These are phyloP conservation scores for Alternaria sp. DNA, from an alignment of 2,329 filamentous ascomycete genomes.

Conservation along the genomic window DNA sequence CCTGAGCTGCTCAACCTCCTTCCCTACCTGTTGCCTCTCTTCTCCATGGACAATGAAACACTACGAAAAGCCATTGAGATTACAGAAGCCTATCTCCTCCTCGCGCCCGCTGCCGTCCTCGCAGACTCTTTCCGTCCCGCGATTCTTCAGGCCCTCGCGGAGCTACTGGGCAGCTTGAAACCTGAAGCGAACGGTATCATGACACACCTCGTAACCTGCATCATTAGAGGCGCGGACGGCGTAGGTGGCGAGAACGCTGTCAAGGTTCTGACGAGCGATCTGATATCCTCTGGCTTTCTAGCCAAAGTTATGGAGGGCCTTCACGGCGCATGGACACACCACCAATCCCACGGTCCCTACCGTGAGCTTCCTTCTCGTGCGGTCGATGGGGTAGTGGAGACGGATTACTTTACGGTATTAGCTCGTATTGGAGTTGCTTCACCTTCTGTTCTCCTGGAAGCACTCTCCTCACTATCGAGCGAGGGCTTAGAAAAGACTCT, in stretches of 20 bases:
- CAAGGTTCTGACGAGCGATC: constrained; percentile 61
- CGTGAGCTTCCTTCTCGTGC: constrained; percentile 69
- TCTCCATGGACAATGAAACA: constrained; percentile 59
- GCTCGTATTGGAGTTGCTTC: constrained; percentile 79
- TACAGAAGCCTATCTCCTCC: constrained; percentile 59
- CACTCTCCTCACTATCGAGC: constrained; percentile 52
- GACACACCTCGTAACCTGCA: constrained; percentile 57
- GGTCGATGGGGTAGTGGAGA: constrained; percentile 78
- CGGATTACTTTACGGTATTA: constrained; percentile 85
- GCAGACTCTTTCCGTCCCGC: constrained; percentile 52
- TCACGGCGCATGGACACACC: constrained; percentile 59
- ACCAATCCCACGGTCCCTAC: constrained; percentile 82
- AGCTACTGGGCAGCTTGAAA: constrained; percentile 58
- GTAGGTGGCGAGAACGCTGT: constrained; percentile 60
- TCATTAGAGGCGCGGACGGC: constrained; percentile 62
- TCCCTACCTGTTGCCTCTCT: constrained; percentile 58
- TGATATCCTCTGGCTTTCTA: constrained; percentile 67
- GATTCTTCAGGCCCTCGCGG: constrained; percentile 52
- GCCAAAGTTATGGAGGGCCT: constrained; percentile 61
- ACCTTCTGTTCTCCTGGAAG: constrained; percentile 71
- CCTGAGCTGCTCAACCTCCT: constrained; percentile 55
- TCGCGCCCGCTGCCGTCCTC: constrained; percentile 58
- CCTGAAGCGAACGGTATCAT: constrained; percentile 59
- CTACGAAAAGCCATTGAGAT: constrained; percentile 60
- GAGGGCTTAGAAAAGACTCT: constrained; percentile 45